These are phyloP conservation scores for Thelonectria discophora DNA, from an alignment of 2,329 filamentous ascomycete species.

Conservation along the genomic window DNA sequence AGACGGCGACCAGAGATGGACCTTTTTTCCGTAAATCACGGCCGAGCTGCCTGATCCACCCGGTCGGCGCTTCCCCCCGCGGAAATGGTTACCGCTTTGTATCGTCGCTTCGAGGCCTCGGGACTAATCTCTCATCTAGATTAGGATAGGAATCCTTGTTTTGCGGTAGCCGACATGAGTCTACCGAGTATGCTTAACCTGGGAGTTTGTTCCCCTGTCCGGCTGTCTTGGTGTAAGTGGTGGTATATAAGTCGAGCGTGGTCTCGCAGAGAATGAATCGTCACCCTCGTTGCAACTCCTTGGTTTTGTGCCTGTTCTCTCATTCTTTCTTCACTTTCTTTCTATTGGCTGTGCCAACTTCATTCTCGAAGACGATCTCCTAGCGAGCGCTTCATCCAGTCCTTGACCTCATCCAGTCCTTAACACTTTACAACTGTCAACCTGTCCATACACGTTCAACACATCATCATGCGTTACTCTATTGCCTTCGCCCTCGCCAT, in stretches of 20 bases:
- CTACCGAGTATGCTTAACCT: slow-evolving; percentile 12
- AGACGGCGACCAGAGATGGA: neutral
- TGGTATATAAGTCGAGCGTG: slow-evolving; percentile 37
- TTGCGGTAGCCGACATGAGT: slow-evolving; percentile 17
- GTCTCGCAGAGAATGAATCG: slow-evolving; percentile 10
- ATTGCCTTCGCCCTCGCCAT: slow-evolving; percentile 48
- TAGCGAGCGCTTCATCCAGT: slow-evolving; percentile 36
- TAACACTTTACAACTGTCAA: no score
- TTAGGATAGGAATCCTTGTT: slow-evolving; percentile 8
- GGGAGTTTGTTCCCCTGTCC: neutral
- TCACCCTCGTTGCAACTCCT: slow-evolving; percentile 39
- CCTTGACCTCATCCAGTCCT: slow-evolving; percentile 40
- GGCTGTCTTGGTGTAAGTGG: neutral
- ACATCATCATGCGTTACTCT: slow-evolving; percentile 47
- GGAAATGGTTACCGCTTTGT: slow-evolving; percentile 7
- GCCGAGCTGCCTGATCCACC: neutral
- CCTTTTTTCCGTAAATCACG: slow-evolving; percentile 26
- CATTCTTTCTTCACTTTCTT: slow-evolving; percentile 40
- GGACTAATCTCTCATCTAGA: neutral
- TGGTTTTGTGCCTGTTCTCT: slow-evolving; percentile 30
- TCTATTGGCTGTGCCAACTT: slow-evolving; percentile 44
- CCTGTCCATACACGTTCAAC: no score
- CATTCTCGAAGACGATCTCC: slow-evolving; percentile 39
- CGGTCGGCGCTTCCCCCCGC: neutral
- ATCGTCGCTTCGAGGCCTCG: neutral